Percentiles rank a stretch among this genome's conserved stretches.
phyloP scores from a whole-genome alignment of 78 protist species.

The Tieghemostelium lacteum region DNA sequence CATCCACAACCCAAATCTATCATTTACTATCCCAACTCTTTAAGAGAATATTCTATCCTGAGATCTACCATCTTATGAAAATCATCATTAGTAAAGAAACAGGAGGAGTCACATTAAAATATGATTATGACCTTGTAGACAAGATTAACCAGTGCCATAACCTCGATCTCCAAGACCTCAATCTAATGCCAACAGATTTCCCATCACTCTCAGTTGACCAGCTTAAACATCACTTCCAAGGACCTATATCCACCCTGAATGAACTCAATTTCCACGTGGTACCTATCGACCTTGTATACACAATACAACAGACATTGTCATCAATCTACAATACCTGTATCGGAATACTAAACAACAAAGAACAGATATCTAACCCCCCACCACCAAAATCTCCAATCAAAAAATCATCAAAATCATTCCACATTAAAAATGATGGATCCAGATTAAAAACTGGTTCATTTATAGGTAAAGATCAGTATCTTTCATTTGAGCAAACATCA shows the following conservation, averaged over 20 bases:
- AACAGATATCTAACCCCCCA: too few species aligned
- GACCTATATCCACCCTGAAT: slow-evolving; percentile 22
- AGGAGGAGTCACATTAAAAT: neutral
- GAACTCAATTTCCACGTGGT: slow-evolving; percentile 12
- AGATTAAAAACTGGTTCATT: too few species aligned
- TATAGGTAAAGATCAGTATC: too few species aligned
- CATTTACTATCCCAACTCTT: slow-evolving; percentile 2
- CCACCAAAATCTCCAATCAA: too few species aligned
- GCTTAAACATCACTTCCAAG: slow-evolving; percentile 17
- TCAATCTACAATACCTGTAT: slow-evolving; percentile 22
- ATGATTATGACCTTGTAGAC: slow-evolving; percentile 12
- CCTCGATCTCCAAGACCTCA: slow-evolving; percentile 10
- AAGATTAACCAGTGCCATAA: neutral
- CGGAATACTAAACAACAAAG: neutral
- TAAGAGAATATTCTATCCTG: slow-evolving; percentile 33
- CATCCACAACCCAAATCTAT: too few species aligned
- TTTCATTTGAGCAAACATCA: too few species aligned
- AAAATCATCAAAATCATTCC: too few species aligned
- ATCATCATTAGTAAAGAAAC: slow-evolving; percentile 12
- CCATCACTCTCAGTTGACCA: slow-evolving; percentile 17
- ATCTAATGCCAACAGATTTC: slow-evolving; percentile 33
- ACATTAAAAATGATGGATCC: too few species aligned
- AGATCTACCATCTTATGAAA: slow-evolving; percentile 37
- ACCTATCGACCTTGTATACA: slow-evolving; percentile 48
- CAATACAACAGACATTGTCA: slow-evolving; percentile 34